Conservation (phyloP, 2,329 filamentous ascomycete species). For the Tolypocladium sp. region DNA sequence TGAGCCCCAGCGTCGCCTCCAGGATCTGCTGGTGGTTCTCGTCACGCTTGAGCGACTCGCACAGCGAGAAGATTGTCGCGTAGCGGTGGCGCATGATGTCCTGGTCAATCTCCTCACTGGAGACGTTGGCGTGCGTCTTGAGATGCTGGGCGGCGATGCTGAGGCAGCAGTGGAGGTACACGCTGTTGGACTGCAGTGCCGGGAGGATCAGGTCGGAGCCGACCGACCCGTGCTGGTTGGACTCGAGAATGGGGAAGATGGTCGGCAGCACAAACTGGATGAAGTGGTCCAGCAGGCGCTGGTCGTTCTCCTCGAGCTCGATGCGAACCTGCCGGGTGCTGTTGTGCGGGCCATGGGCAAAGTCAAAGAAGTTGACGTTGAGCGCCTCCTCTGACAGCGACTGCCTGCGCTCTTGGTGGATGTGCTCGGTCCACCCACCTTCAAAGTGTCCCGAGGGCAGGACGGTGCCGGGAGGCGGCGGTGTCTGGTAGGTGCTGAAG, state of each 20-base stretch:
- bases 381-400: conserved; percentile 56
- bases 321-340: conserved; percentile 61
- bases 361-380: conserved; percentile 77
- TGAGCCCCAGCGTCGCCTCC: conserved; percentile 87
- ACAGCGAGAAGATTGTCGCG: conserved; percentile 77
- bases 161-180: conserved; percentile 90
- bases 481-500: conserved; percentile 82
- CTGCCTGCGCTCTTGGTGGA: conserved; percentile 40
- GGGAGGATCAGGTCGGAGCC: conserved; percentile 77
- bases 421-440: conserved; percentile 50
- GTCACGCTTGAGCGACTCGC: conserved; percentile 70
- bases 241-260: conserved; percentile 87
- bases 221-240: conserved; percentile 76
- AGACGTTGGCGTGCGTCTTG: conserved; percentile 59
- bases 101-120: conserved; percentile 68
- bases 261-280: conserved; percentile 77
- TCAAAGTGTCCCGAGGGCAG: conserved; percentile 52
- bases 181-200: conserved; percentile 82
- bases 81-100: conserved; percentile 91
- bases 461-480: conserved; percentile 59
- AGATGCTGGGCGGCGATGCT: conserved; percentile 88
- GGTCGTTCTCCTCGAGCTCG: conserved; percentile 80
- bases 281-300: conserved; percentile 82
- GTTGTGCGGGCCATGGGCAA: conserved; percentile 58
- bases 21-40: conserved; percentile 80